Evolutionary conservation across 2,329 filamentous ascomycete genomes (phyloP).

Genomic region (Neurospora sp.): DNA sequence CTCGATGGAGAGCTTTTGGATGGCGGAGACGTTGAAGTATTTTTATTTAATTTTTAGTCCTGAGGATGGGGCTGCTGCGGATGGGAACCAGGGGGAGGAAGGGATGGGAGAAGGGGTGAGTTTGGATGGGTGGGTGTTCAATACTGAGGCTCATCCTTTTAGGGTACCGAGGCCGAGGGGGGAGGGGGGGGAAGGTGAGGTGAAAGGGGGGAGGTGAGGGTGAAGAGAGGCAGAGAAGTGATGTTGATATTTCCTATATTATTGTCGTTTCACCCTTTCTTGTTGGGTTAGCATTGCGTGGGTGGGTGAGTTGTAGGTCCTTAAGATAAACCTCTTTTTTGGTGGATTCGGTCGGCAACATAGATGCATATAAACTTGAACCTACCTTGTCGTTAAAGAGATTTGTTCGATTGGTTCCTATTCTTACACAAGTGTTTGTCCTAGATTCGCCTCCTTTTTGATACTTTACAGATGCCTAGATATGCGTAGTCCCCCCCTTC

Average conservation of each 20-base stretch:
- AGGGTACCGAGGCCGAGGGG: constrained; percentile 14
- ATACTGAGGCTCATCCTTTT: constrained; percentile 47
- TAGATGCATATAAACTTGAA: not conserved
- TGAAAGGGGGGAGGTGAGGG: not conserved
- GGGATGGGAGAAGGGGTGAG: constrained; percentile 30
- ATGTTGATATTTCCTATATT: not conserved
- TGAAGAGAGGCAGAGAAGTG: not conserved
- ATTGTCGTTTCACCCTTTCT: not conserved
- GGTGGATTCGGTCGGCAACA: no score
- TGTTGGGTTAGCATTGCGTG: not conserved
- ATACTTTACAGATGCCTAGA: not conserved
- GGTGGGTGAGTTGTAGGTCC: not conserved
- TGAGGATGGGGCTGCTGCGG: constrained; percentile 32
- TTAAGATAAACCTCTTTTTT: not conserved
- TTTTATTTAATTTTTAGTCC: constrained; percentile 66
- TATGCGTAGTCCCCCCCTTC: not conserved
- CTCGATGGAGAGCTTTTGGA: constrained; percentile 51
- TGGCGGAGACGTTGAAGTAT: constrained; percentile 70
- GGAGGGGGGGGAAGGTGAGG: not conserved
- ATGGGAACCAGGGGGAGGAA: not conserved
- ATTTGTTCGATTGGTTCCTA: not conserved
- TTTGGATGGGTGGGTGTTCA: constrained; percentile 61
- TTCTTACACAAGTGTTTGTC: not conserved
- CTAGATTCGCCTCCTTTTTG: not conserved
- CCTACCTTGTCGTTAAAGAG: not conserved